Evolutionary conservation across 106 monocot species (phyloP), one percentile per base, ranked within the genome.

Genomic region (Iris macrosiphon): DNA sequence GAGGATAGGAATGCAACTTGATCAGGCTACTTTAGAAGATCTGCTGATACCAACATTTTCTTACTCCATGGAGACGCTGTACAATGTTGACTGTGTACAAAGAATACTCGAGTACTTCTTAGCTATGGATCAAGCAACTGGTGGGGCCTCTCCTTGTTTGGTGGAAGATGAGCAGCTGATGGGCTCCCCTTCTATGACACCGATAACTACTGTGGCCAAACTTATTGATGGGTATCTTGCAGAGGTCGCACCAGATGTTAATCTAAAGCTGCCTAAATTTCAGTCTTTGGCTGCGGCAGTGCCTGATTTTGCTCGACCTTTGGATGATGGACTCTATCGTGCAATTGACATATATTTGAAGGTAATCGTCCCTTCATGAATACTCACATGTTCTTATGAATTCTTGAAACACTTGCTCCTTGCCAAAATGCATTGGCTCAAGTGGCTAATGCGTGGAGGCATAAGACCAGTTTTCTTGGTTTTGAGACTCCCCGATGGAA

Each of bases 311-410:
- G 72, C 76, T 23, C 71, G 82, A 1, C 82, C 72, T 1, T 61
- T 82, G 48, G 76, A 82, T 49, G 82, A 82, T 69, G 76, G 82
- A 0, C 59, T 82, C 11, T 82, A 82, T 23, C 76, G 72, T 51
- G 82, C 82, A 1, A 76, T 82, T 30, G 82, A 82, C 43, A 73
- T 73, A 60, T 82, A 64, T 31, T 41, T 82, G 51, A 82, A 82
- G 82, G 82, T 82, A 64, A 64, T 40, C 33, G 7, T 49, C 5
- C 1, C 6, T 20, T 29, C 49, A 15, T 12, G 0, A 7, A 22
- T 23, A 48, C n/a, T 48, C 25, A 25, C 25, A 48, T 23, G 17
- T 10, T 0, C 21, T 10, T 48, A n/a, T n/a, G n/a, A n/a, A n/a
- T n/a, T n/a, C n/a, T n/a, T n/a, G n/a, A n/a, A n/a, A n/a, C n/a